Conservation (phyloP, 2,329 filamentous ascomycete genomes). For the Aspergillus eucalypticola region DNA sequence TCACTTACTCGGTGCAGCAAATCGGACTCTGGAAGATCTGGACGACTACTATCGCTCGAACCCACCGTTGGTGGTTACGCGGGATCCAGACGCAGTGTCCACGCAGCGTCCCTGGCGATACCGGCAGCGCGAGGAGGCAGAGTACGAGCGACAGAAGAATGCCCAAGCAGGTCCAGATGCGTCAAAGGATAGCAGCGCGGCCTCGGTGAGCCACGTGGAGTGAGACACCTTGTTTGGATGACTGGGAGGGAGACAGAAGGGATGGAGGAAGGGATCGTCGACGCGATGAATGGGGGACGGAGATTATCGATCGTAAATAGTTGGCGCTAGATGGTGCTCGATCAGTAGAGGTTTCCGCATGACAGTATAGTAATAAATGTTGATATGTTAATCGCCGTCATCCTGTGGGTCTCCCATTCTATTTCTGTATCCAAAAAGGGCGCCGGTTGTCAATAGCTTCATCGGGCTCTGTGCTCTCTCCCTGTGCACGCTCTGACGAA, state of each 20-base stretch:
- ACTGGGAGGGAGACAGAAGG: neutral
- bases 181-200: neutral
- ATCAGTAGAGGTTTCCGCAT: too few relatives aligned
- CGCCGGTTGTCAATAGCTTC: too few relatives aligned
- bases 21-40: constrained; percentile 36
- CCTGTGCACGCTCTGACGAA: too few relatives aligned
- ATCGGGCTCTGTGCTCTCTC: too few relatives aligned
- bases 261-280: neutral
- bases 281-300: neutral
- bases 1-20: constrained; percentile 16
- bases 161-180: neutral
- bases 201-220: neutral
- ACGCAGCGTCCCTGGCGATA: constrained; percentile 50
- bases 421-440: too few relatives aligned
- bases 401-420: too few relatives aligned
- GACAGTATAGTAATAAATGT: too few relatives aligned
- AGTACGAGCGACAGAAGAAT: neutral
- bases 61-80: constrained; percentile 48
- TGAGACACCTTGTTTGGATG: neutral
- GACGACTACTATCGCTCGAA: constrained; percentile 42
- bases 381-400: too few relatives aligned
- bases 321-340: too few relatives aligned
- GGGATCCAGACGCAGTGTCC: constrained; percentile 51
- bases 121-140: constrained; percentile 44
- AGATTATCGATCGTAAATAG: too few relatives aligned